A percentile compares a stretch with the other conserved stretches of the same genome.
phyloP scores from a whole-genome alignment of 371 early-diverging fungal species.

The Mucor piriformis region DNA sequence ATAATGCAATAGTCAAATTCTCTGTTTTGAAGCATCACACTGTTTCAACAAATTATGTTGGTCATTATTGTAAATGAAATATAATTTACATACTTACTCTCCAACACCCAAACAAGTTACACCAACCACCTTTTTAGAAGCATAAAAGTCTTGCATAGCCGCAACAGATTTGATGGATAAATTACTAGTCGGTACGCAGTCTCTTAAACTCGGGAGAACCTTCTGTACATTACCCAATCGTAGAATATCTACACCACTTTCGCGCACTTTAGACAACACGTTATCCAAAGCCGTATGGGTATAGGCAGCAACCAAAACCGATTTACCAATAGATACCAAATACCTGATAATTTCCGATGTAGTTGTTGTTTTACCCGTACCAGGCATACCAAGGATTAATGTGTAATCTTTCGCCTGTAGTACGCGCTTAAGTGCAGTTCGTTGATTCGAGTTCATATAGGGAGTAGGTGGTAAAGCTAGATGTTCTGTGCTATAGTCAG shows the following conservation, averaged over 20 bases:
- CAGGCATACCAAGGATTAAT: conserved; percentile 98
- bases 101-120: conserved; percentile 90
- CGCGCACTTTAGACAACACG: conserved; percentile 81
- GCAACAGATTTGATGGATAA: conserved; percentile 53
- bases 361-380: conserved; percentile 98
- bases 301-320: conserved; percentile 92
- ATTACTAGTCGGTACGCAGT: conserved; percentile 53
- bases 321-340: conserved; percentile 71
- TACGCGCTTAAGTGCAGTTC: conserved; percentile 60
- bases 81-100: conserved; percentile 72
- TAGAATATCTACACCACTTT: conserved; percentile 59
- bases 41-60: conserved; percentile 8
- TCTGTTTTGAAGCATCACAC: conserved; percentile 65
- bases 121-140: conserved; percentile 73
- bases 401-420: conserved; percentile 84
- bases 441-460: conserved; percentile 71
- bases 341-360: conserved; percentile 82
- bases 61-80: too few species aligned
- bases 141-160: conserved; percentile 62
- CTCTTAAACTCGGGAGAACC: conserved; percentile 55
- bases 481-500: conserved; percentile 47
- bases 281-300: conserved; percentile 98
- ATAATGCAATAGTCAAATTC: conserved; percentile 97
- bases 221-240: conserved; percentile 77
- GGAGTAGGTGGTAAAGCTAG: conserved; percentile 4